These are phyloP conservation scores for Amanita muscaria DNA, from an alignment of 768 basidiomycete species.

Conservation along the genomic window DNA sequence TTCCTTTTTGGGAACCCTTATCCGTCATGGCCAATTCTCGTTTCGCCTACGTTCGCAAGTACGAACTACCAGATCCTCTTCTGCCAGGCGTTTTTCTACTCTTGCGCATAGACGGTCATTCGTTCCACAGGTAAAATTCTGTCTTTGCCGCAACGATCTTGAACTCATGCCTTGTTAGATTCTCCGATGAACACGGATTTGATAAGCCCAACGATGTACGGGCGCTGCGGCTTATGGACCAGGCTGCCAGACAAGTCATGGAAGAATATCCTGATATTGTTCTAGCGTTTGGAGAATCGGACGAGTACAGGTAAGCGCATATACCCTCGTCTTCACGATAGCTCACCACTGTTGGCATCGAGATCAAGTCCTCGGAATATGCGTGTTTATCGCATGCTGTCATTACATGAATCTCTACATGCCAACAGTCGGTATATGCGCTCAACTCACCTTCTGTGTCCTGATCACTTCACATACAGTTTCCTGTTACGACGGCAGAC, in stretches of 20 bases:
- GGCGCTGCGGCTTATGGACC: slow-evolving; percentile 87
- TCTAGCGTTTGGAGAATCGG: slow-evolving; percentile 91
- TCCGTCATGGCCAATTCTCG: slow-evolving; percentile 80
- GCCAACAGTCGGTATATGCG: slow-evolving; percentile 2
- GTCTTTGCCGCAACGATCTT: neutral
- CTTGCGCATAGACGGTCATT: slow-evolving; percentile 84
- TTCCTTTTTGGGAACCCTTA: slow-evolving; percentile 2
- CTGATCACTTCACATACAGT: slow-evolving; percentile 32
- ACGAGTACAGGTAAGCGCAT: slow-evolving; percentile 78
- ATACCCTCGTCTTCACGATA: neutral
- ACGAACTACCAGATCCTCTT: slow-evolving; percentile 82
- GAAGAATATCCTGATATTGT: slow-evolving; percentile 74
- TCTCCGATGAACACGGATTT: slow-evolving; percentile 78
- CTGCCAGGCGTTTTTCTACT: slow-evolving; percentile 80
- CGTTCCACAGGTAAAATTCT: slow-evolving; percentile 72
- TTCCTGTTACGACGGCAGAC: slow-evolving; percentile 78
- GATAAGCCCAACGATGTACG: slow-evolving; percentile 86
- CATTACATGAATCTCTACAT: neutral
- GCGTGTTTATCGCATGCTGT: neutral
- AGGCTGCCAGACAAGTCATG: slow-evolving; percentile 78
- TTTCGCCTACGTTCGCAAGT: slow-evolving; percentile 84
- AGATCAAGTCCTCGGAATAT: neutral
- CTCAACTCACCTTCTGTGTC: neutral
- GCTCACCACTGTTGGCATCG: neutral
- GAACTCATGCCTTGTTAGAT: slow-evolving; percentile 34